Evolutionary conservation across 202 grass and related monocot species (phyloP).

Genomic region (Saccharum hybrid): DNA sequence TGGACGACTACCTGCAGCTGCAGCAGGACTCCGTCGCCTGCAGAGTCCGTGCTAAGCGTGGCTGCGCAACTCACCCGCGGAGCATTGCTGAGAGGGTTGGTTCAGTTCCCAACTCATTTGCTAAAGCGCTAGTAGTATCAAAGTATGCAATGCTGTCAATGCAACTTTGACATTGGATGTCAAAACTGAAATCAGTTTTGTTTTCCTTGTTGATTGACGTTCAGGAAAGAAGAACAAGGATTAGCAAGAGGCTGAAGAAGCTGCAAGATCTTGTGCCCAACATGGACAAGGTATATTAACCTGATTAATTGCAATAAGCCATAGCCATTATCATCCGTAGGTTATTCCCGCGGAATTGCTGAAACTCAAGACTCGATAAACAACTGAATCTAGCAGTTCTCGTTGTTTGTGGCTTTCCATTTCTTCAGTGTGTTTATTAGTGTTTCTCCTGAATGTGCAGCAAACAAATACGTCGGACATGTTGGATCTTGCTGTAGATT

Average conservation of each 20-base stretch:
- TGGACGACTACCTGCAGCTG: slow-evolving; percentile 77
- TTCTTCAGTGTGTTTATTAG: background rate
- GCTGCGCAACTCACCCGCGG: slow-evolving; percentile 89
- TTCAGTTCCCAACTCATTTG: slow-evolving; percentile 2
- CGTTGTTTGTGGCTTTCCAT: background rate
- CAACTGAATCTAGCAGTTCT: background rate
- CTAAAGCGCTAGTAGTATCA: background rate
- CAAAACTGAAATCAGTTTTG: background rate
- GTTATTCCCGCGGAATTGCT: background rate
- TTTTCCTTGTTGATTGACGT: background rate
- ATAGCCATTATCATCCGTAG: background rate
- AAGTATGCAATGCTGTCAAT: background rate
- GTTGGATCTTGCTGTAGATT: slow-evolving; percentile 85
- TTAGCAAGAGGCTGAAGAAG: slow-evolving; percentile 93
- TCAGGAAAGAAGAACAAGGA: slow-evolving; percentile 94
- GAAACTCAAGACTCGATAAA: background rate
- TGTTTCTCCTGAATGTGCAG: slow-evolving; percentile 53
- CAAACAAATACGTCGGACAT: slow-evolving; percentile 98
- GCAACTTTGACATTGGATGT: slow-evolving; percentile 6
- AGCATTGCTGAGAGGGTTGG: slow-evolving; percentile 95
- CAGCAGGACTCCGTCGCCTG: slow-evolving; percentile 80
- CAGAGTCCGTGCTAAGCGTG: slow-evolving; percentile 83
- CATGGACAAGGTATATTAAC: slow-evolving; percentile 88
- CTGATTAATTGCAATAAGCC: background rate
- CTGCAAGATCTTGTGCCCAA: slow-evolving; percentile 91